Evolutionary conservation across 495 filamentous ascomycete species (phyloP), one percentile per base, ranked within the genome.

Genomic region (Talaromyces trachyspermus): DNA sequence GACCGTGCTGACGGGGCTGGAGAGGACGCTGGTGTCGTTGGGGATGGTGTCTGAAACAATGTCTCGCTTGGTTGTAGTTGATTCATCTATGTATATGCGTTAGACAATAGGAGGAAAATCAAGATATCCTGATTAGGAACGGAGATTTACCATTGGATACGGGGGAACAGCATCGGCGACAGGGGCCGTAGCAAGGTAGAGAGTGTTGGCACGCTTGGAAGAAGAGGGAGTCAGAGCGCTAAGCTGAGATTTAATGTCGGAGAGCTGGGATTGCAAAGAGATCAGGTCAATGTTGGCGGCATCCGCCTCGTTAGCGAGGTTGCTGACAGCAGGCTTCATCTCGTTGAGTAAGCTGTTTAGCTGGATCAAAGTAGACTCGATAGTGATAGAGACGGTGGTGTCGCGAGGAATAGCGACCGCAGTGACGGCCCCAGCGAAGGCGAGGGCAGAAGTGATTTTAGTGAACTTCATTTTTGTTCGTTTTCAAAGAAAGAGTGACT

Each of bases 391-490:
- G 37, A 59, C 14, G 20, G 35, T 39, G 41, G 15, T 50, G 24
- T 15, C 46, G 27, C 29, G 35, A 15, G 59, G 59, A 15, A 62
- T 43, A 36, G 52, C 59, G 44, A 51, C 52, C 32, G 56, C 52
- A 19, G 52, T 54, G 43, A 50, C 56, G 50, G 54, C 51, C 52
- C 56, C 49, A 36, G 54, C 52, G 43, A 59, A 27, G 22, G 59
- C 59, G 18, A 61, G 50, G 20, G 54, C 53, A 19, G 54, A 54
- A 18, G 54, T n/a, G 25, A 62, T 52, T 56, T 60, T 61, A 51
- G 64, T 63, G 60, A 69, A 62, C 61, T 69, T 71, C 68, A 69
- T 71, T 42, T 39, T 65, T 49, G 50, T 49, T 23, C 30, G 12
- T 30, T 41, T 17, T 36, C 41, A 43, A 33, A 40, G 39, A 59